Evolutionary conservation across 2,329 filamentous ascomycete genomes (phyloP).

Genomic region (Hypoxylon sp.): DNA sequence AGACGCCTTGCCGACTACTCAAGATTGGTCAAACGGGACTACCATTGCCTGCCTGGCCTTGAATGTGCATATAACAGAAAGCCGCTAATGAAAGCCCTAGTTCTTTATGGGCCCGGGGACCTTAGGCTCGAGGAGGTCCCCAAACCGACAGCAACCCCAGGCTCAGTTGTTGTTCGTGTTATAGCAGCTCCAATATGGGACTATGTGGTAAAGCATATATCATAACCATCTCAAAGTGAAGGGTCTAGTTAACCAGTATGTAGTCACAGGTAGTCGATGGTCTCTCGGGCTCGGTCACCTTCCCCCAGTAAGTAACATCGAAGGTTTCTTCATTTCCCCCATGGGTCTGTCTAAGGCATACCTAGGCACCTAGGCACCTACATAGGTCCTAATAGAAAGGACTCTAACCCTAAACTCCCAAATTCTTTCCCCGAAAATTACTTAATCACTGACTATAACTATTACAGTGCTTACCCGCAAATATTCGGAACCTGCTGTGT

Average conservation of each 20-base stretch:
- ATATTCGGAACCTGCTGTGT: slow-evolving; percentile 2
- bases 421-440: too few species aligned
- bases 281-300: neutral
- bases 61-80: neutral
- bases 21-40: neutral
- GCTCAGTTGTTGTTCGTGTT: neutral
- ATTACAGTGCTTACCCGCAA: neutral
- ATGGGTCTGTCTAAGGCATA: too few species aligned
- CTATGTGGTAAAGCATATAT: neutral
- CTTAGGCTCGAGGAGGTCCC: neutral
- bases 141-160: neutral
- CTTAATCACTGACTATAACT: too few species aligned
- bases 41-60: neutral
- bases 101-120: neutral
- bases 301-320: neutral
- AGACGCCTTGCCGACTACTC: neutral
- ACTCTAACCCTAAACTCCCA: too few species aligned
- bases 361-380: too few species aligned
- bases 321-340: too few species aligned
- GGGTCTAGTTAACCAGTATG: neutral
- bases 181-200: slow-evolving; percentile 4
- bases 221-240: neutral
- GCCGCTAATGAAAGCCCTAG: neutral
- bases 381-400: too few species aligned
- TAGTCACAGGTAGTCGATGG: neutral